Conservation (phyloP, 139 green algal genomes). For the Marvania coccoides region DNA sequence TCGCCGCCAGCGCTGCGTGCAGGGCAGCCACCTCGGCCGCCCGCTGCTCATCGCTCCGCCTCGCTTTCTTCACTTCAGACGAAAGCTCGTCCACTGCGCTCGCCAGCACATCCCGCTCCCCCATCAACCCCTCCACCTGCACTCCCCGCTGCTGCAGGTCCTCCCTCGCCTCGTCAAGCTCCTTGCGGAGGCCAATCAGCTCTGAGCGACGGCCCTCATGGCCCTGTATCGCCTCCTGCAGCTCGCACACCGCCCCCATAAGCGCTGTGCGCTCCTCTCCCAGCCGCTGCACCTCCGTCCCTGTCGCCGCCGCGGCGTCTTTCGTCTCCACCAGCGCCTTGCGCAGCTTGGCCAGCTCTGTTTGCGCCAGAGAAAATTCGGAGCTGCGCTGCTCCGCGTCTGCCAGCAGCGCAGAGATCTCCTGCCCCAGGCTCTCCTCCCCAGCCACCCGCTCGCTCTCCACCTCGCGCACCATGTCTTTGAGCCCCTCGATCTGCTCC, state of each 20-base stretch:
- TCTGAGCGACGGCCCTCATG: too few relatives aligned
- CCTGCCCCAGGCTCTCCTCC: not conserved
- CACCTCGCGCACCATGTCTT: not conserved
- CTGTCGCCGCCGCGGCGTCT: not conserved
- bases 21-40: too few relatives aligned
- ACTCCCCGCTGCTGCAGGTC: too few relatives aligned
- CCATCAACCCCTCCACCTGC: not conserved
- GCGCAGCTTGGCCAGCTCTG: not conserved
- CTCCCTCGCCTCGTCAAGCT: too few relatives aligned
- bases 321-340: not conserved
- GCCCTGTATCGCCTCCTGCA: not conserved
- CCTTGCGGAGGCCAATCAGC: too few relatives aligned
- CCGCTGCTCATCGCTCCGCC: too few relatives aligned
- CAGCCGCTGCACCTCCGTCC: not conserved
- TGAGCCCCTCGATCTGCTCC: not conserved
- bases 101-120: not conserved
- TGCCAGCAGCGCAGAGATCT: not conserved
- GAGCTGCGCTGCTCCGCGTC: not conserved
- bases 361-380: too few relatives aligned
- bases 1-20: too few relatives aligned
- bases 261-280: not conserved
- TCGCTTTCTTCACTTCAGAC: too few relatives aligned
- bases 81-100: not conserved
- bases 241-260: not conserved
- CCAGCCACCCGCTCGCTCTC: not conserved